phyloP scores from a whole-genome alignment of 441 rosid species.

The Syzygium syzygioides region DNA sequence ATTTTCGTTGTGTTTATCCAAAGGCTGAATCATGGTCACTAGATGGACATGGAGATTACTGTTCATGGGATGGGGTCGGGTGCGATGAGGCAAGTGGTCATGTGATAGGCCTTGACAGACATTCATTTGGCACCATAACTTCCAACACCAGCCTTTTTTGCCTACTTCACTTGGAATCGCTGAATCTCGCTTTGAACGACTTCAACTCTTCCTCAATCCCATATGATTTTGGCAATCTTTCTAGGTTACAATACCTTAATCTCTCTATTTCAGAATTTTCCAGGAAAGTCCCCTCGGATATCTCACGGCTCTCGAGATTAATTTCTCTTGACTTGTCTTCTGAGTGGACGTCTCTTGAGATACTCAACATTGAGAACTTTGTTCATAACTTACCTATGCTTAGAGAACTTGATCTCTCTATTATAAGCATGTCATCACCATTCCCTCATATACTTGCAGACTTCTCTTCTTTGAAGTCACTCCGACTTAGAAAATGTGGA shows the following conservation, averaged over 20 bases:
- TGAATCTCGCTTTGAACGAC: constrained; percentile 7
- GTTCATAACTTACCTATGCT: constrained; percentile 14
- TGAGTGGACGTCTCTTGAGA: neutral
- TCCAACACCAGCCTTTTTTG: constrained; percentile 13
- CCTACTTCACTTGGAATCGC: neutral
- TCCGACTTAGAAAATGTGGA: neutral
- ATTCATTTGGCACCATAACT: neutral
- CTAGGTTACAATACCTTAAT: constrained; percentile 2
- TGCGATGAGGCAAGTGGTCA: constrained; percentile 14
- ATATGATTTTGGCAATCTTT: neutral
- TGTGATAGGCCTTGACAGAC: constrained; percentile 16
- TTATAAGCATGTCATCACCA: neutral
- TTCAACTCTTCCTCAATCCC: constrained; percentile 14
- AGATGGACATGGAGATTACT: constrained; percentile 8
- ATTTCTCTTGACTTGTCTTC: constrained; percentile 9
- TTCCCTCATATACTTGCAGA: neutral
- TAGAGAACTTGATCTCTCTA: neutral
- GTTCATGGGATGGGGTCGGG: constrained; percentile 25
- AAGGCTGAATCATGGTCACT: constrained; percentile 15
- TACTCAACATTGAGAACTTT: neutral
- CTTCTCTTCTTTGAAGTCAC: neutral
- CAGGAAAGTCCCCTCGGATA: neutral
- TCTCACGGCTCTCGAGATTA: constrained; percentile 8
- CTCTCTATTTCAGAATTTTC: neutral
- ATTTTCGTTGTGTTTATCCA: neutral